Evolutionary conservation across 352 stramenopile species (phyloP).

Genomic region (Phytophthora podocarpi): DNA sequence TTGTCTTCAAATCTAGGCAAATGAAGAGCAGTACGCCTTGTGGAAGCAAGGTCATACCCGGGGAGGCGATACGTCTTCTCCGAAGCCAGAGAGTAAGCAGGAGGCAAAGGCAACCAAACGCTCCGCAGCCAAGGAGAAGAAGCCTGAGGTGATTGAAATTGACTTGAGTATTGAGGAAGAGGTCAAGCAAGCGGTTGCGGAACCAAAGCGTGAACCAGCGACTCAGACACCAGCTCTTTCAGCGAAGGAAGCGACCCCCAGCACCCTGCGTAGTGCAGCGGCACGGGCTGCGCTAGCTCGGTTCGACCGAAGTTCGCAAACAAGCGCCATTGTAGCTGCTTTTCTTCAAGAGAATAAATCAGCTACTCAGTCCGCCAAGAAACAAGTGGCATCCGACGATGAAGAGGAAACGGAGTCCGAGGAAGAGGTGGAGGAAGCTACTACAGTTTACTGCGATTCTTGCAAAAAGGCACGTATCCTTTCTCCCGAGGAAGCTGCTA

Average conservation of each 20-base stretch:
- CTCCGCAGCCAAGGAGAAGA: constrained; percentile 18
- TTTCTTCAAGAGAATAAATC: constrained; percentile 29
- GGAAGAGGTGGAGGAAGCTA: constrained; percentile 64
- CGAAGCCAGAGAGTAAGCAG: constrained; percentile 5
- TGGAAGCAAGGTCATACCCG: constrained; percentile 52
- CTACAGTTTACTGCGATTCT: constrained; percentile 80
- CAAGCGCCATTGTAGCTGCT: constrained; percentile 46
- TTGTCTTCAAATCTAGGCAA: constrained; percentile 40
- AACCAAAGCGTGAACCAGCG: constrained; percentile 18
- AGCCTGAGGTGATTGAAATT: constrained; percentile 22
- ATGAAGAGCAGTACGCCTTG: constrained; percentile 70
- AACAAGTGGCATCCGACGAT: constrained; percentile 5
- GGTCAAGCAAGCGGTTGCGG: constrained; percentile 6
- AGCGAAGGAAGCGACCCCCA: constrained; percentile 34
- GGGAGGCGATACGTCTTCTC: not conserved
- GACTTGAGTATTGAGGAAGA: constrained; percentile 22
- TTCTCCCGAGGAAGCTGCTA: constrained; percentile 44
- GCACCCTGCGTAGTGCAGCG: constrained; percentile 48
- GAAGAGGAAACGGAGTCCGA: constrained; percentile 41
- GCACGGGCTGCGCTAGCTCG: constrained; percentile 63
- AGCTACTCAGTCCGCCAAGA: not conserved
- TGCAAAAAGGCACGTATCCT: constrained; percentile 85
- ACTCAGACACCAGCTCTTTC: constrained; percentile 35
- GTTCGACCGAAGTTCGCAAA: constrained; percentile 49
- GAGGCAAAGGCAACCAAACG: not conserved